phyloP scores from a whole-genome alignment of 257 asterid species.

The Nyctanthes arbortristis region DNA sequence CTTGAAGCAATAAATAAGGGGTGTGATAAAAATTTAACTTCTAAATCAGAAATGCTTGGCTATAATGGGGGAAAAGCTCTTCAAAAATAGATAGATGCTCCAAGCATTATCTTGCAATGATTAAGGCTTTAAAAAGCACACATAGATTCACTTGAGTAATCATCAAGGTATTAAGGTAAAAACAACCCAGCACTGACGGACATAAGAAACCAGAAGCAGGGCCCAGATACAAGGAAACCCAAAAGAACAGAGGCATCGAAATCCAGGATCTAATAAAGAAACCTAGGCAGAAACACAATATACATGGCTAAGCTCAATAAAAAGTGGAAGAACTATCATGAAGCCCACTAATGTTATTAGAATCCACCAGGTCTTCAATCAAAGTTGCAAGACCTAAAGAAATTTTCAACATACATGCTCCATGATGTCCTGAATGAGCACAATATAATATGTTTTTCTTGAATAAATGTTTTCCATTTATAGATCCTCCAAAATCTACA shows the following conservation, averaged over 20 bases:
- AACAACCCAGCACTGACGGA: not conserved
- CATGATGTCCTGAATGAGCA: not conserved
- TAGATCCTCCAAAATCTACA: conserved; percentile 6
- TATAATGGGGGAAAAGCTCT: too few relatives aligned
- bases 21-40: too few relatives aligned
- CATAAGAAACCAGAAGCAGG: too few relatives aligned
- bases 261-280: not conserved
- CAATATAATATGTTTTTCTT: not conserved
- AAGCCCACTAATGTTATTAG: not conserved
- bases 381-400: not conserved
- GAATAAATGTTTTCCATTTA: conserved; percentile 24
- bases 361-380: not conserved
- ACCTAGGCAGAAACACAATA: not conserved
- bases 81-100: too few relatives aligned
- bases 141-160: not conserved
- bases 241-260: not conserved
- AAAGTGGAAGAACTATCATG: not conserved
- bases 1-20: too few relatives aligned
- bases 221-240: not conserved
- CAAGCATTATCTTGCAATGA: not conserved
- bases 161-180: not conserved
- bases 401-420: not conserved
- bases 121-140: not conserved
- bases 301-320: not conserved
- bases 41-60: too few relatives aligned